These are phyloP conservation scores for Nemania sp. DNA, from an alignment of 2,329 filamentous ascomycete species.

Conservation along the genomic window DNA sequence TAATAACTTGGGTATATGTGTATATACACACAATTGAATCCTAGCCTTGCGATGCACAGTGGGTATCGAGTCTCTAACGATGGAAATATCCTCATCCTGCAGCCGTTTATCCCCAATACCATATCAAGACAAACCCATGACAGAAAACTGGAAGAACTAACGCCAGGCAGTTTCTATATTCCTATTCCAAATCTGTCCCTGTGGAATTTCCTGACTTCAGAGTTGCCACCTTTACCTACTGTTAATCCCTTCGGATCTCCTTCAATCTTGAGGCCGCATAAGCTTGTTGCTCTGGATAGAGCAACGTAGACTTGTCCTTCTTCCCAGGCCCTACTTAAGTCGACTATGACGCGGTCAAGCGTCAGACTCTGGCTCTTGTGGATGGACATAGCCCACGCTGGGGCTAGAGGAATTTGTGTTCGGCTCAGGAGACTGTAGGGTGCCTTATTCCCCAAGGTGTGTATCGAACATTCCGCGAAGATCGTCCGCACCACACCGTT, in stretches of 20 bases:
- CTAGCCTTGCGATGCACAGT: no score
- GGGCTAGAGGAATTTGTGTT: conserved; percentile 63
- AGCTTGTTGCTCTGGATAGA: conserved; percentile 57
- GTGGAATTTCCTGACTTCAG: conserved; percentile 42
- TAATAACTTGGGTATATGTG: no score
- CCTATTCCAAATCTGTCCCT: conserved; percentile 39
- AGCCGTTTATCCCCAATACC: not conserved
- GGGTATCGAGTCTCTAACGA: no score
- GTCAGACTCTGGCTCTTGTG: conserved; percentile 68
- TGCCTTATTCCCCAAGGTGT: conserved; percentile 47
- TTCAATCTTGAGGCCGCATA: conserved; percentile 52
- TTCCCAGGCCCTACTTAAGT: conserved; percentile 56
- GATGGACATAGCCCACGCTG: conserved; percentile 66
- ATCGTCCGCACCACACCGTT: conserved; percentile 52
- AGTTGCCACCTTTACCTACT: conserved; percentile 39
- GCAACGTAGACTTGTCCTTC: conserved; percentile 65
- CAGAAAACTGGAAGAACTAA: not conserved
- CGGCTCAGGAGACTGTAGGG: conserved; percentile 55
- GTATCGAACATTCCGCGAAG: conserved; percentile 54
- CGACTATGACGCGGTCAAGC: conserved; percentile 59
- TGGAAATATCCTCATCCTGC: no score
- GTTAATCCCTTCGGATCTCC: conserved; percentile 37
- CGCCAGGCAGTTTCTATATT: not conserved
- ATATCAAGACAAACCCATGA: not conserved
- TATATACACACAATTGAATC: no score